Evolutionary conservation across 371 early-diverging fungal species (phyloP).

Genomic region (Mucor saturninus): DNA sequence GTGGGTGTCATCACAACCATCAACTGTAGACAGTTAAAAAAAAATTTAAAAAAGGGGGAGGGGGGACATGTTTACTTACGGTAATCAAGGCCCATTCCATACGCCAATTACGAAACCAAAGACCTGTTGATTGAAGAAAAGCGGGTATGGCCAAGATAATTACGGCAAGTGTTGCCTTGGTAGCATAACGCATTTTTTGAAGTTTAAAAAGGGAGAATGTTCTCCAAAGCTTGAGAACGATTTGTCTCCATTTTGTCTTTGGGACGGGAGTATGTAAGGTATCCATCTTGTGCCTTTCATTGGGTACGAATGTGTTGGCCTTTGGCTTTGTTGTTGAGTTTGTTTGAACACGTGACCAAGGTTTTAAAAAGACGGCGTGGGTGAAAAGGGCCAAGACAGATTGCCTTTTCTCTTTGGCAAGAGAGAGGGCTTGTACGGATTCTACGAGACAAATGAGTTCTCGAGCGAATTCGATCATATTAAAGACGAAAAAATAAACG

Average conservation of each 20-base stretch:
- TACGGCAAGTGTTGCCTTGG: slow-evolving; percentile 69
- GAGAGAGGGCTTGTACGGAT: slow-evolving; percentile 42
- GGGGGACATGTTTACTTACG: slow-evolving; percentile 20
- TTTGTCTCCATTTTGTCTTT: slow-evolving; percentile 48
- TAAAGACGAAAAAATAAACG: slow-evolving; percentile 80
- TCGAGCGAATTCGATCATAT: slow-evolving; percentile 74
- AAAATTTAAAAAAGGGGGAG: background rate
- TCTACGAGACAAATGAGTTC: slow-evolving; percentile 65
- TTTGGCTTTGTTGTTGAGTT: background rate
- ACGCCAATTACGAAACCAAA: slow-evolving; percentile 63
- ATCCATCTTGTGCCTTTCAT: slow-evolving; percentile 56
- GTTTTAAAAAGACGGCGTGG: slow-evolving; percentile 1
- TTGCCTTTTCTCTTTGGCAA: slow-evolving; percentile 23
- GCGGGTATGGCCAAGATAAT: slow-evolving; percentile 69
- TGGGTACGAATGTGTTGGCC: slow-evolving; percentile 34
- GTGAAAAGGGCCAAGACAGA: slow-evolving; percentile 12
- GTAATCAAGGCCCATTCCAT: slow-evolving; percentile 85
- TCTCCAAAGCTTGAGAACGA: slow-evolving; percentile 63
- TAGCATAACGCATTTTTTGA: slow-evolving; percentile 72
- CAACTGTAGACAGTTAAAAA: slow-evolving; percentile 15
- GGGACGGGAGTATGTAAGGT: slow-evolving; percentile 75
- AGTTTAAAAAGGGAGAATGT: slow-evolving; percentile 66
- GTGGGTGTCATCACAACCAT: slow-evolving; percentile 85
- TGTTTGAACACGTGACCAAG: too few species aligned
- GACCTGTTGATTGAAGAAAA: slow-evolving; percentile 64